These are phyloP conservation scores for Malassezia furfur DNA, from an alignment of 1,284 basidiomycete species.

Conservation along the genomic window DNA sequence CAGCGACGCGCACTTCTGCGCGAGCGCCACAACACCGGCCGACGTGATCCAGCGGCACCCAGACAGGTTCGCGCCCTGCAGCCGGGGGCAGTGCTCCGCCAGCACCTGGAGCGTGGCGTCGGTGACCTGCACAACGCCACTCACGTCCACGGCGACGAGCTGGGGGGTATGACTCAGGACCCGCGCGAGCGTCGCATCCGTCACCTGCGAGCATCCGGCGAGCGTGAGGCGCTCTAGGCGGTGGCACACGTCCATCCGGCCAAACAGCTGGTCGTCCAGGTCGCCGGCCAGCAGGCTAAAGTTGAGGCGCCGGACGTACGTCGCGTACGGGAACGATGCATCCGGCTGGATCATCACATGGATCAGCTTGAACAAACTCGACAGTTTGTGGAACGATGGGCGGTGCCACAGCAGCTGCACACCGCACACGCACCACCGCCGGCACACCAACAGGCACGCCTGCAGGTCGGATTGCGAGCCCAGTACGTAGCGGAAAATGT, in stretches of 20 bases:
- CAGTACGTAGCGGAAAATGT: slow-evolving; percentile 77
- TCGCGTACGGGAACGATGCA: slow-evolving; percentile 74
- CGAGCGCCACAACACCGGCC: slow-evolving; percentile 65
- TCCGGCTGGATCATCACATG: slow-evolving; percentile 36
- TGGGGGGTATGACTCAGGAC: slow-evolving; percentile 65
- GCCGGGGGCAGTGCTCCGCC: slow-evolving; percentile 56
- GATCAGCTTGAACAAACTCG: slow-evolving; percentile 59
- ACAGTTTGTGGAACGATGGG: slow-evolving; percentile 64
- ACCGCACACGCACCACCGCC: slow-evolving; percentile 87
- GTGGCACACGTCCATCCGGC: slow-evolving; percentile 64
- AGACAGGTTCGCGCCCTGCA: slow-evolving; percentile 87
- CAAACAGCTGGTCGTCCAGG: slow-evolving; percentile 69
- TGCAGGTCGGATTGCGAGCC: slow-evolving; percentile 61
- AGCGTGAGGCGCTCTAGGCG: slow-evolving; percentile 84
- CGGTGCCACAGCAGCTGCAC: slow-evolving; percentile 93
- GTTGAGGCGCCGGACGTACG: slow-evolving; percentile 82
- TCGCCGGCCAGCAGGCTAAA: slow-evolving; percentile 65
- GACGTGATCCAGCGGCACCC: slow-evolving; percentile 76
- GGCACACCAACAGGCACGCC: slow-evolving; percentile 60
- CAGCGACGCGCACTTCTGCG: slow-evolving; percentile 66
- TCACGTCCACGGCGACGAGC: slow-evolving; percentile 81
- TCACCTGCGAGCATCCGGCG: slow-evolving; percentile 67
- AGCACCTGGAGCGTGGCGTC: slow-evolving; percentile 32
- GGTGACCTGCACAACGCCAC: slow-evolving; percentile 49
- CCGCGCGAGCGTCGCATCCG: slow-evolving; percentile 59